A percentile compares a stretch with the other conserved stretches of the same genome.
Evolutionary conservation across 2,329 filamentous ascomycete species (phyloP).

Genomic region (Cladosporium sp.): DNA sequence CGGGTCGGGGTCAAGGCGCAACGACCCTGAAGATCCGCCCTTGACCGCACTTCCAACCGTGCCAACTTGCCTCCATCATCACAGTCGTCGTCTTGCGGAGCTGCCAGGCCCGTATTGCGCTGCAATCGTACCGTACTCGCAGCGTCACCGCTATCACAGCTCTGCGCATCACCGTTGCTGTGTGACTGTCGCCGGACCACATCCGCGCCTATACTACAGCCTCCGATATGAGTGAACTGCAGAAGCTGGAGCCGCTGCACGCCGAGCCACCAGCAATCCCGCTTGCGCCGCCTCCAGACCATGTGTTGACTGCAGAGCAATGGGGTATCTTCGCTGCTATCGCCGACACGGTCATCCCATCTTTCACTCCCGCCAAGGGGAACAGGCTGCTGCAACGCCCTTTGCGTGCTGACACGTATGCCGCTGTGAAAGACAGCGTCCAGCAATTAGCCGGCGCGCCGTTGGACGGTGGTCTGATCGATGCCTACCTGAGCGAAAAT

Average conservation of each 20-base stretch:
- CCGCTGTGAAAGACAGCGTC: conserved; percentile 51
- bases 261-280: conserved; percentile 24
- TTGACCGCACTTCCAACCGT: not conserved
- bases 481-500: conserved; percentile 28
- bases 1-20: not conserved
- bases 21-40: conserved; percentile 2
- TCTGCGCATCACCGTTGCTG: not conserved
- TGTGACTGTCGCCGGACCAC: not conserved
- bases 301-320: conserved; percentile 51
- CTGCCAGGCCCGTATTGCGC: not conserved
- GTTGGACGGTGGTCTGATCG: conserved; percentile 33
- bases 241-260: not conserved
- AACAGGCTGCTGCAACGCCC: conserved; percentile 26
- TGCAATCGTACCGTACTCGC: not conserved
- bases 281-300: conserved; percentile 43
- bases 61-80: not conserved
- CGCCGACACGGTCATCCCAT: conserved; percentile 56
- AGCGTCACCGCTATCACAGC: conserved; percentile 1
- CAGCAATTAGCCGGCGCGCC: conserved; percentile 38
- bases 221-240: not conserved
- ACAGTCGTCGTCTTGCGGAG: not conserved
- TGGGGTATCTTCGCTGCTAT: conserved; percentile 57
- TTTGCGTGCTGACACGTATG: conserved; percentile 28
- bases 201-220: conserved; percentile 6
- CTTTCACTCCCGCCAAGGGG: conserved; percentile 39